phyloP scores from a whole-genome alignment of 371 early-diverging fungal genomes.

The Haplosporangium sp. region DNA sequence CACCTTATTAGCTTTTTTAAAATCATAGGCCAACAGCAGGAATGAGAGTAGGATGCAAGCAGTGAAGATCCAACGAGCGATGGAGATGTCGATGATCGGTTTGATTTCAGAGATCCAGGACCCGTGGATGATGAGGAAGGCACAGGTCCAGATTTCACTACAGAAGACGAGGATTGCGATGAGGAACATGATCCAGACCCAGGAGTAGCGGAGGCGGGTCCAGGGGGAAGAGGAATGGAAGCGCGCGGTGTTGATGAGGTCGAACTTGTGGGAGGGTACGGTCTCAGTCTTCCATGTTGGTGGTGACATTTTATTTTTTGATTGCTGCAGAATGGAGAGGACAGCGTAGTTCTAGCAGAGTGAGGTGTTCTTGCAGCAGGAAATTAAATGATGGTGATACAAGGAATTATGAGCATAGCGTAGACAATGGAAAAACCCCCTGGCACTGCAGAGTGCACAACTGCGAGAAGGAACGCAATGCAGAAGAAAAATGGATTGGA shows the following conservation, averaged over 20 bases:
- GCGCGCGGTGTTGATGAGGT: slow-evolving; percentile 57
- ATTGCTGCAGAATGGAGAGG: not conserved
- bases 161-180: slow-evolving; percentile 29
- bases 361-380: not conserved
- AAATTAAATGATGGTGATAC: not conserved
- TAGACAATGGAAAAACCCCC: too few species aligned
- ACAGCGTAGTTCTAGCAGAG: not conserved
- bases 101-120: slow-evolving; percentile 19
- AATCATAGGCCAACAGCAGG: slow-evolving; percentile 60
- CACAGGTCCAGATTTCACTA: slow-evolving; percentile 37
- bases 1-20: slow-evolving; percentile 61
- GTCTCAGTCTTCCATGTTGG: slow-evolving; percentile 69
- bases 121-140: slow-evolving; percentile 29
- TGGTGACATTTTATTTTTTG: slow-evolving; percentile 2
- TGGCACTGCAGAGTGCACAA: too few species aligned
- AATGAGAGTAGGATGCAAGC: slow-evolving; percentile 62
- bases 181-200: slow-evolving; percentile 35
- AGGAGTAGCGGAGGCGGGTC: slow-evolving; percentile 18
- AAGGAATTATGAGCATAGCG: not conserved
- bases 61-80: slow-evolving; percentile 58
- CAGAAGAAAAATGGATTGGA: too few species aligned
- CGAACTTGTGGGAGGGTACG: slow-evolving; percentile 70
- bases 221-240: slow-evolving; percentile 21
- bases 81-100: slow-evolving; percentile 21
- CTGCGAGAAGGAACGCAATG: too few species aligned